phyloP scores from a whole-genome alignment of 768 basidiomycete genomes.

The Agrocybe praecox region DNA sequence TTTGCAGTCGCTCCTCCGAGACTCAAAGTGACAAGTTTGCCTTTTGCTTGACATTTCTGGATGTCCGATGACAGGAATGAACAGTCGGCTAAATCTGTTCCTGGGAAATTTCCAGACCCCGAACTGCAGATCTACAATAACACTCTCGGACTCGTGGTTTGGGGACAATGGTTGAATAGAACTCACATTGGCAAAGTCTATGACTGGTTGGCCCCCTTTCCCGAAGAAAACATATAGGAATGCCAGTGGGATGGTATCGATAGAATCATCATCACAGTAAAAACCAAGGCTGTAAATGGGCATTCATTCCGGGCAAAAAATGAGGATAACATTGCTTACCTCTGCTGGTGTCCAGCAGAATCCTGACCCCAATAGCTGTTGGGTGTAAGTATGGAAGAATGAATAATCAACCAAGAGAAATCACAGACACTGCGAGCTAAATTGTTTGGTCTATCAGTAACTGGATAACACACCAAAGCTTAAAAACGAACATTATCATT shows the following conservation, averaged over 20 bases:
- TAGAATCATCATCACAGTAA: slow-evolving; percentile 65
- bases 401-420: not conserved
- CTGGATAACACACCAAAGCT: not conserved
- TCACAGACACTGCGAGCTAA: slow-evolving; percentile 39
- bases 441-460: not conserved
- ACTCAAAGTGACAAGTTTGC: slow-evolving; percentile 55
- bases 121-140: slow-evolving; percentile 54
- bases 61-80: slow-evolving; percentile 63
- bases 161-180: not conserved
- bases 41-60: slow-evolving; percentile 62
- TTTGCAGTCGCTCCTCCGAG: slow-evolving; percentile 62
- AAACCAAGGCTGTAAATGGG: slow-evolving; percentile 42
- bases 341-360: slow-evolving; percentile 37
- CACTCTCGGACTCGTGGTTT: not conserved
- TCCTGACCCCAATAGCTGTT: slow-evolving; percentile 46
- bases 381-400: not conserved
- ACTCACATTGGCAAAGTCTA: slow-evolving; percentile 65
- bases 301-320: not conserved
- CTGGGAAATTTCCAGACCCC: slow-evolving; percentile 51
- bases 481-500: slow-evolving; percentile 37
- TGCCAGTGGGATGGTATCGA: slow-evolving; percentile 63
- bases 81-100: slow-evolving; percentile 67
- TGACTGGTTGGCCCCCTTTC: slow-evolving; percentile 55
- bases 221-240: slow-evolving; percentile 65
- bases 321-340: slow-evolving; percentile 19